Percentiles rank a stretch among this genome's conserved stretches.
Conservation (phyloP, 192 early-diverging fungal genomes). For the Coemansia sp. region DNA sequence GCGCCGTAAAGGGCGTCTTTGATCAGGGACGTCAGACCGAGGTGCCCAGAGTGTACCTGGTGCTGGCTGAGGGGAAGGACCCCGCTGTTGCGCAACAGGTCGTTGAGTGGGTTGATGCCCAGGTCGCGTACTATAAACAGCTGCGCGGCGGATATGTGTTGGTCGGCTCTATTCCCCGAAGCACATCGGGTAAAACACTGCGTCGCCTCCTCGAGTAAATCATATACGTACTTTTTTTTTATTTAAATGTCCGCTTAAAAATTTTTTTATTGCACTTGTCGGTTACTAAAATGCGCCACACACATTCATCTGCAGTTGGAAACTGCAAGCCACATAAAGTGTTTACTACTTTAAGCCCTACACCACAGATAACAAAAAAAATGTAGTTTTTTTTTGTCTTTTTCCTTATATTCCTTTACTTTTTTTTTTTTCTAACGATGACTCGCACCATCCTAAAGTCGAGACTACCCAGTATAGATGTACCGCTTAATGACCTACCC, state of each 20-base stretch:
- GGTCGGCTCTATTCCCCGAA: slow-evolving; percentile 26
- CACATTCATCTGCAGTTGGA: too few species aligned
- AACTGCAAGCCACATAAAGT: too few species aligned
- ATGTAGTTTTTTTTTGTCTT: neutral
- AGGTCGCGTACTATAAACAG: slow-evolving; percentile 36
- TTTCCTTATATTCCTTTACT: neutral
- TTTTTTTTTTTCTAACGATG: neutral
- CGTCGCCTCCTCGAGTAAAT: slow-evolving; percentile 19
- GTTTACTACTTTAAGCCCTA: too few species aligned
- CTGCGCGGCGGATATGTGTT: slow-evolving; percentile 37
- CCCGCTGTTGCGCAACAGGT: neutral
- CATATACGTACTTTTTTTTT: neutral
- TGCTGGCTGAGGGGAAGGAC: slow-evolving; percentile 40
- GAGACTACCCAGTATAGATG: neutral
- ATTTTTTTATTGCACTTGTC: neutral
- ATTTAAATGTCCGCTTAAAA: neutral
- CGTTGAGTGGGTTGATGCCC: slow-evolving; percentile 12
- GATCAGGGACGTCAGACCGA: slow-evolving; percentile 62
- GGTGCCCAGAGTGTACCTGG: slow-evolving; percentile 75
- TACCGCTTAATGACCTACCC: slow-evolving; percentile 16
- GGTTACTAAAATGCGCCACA: too few species aligned
- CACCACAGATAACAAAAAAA: too few species aligned
- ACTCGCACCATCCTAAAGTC: neutral
- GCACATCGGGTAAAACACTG: slow-evolving; percentile 36
- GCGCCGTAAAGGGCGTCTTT: slow-evolving; percentile 64